A percentile compares a stretch with the other conserved stretches of the same genome.
These are phyloP conservation scores for Alternaria rosae DNA, from an alignment of 2,329 filamentous ascomycete genomes.

Conservation along the genomic window DNA sequence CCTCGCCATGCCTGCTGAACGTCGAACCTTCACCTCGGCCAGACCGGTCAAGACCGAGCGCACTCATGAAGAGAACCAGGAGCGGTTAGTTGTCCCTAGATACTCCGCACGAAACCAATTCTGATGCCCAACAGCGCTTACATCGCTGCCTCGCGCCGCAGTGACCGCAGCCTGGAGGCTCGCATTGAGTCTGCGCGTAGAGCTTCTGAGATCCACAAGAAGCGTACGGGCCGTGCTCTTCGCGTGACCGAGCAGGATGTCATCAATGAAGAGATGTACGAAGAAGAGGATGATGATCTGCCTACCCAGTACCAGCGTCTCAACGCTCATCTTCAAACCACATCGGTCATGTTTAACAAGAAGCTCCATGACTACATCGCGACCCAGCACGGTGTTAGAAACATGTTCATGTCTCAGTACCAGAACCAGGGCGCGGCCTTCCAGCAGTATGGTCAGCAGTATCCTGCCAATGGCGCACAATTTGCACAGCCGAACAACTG, in stretches of 20 bases:
- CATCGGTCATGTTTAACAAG: conserved; percentile 67
- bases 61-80: conserved; percentile 82
- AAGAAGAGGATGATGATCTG: conserved; percentile 87
- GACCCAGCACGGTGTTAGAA: conserved; percentile 64
- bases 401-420: conserved; percentile 48
- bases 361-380: conserved; percentile 67
- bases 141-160: conserved; percentile 86
- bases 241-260: conserved; percentile 87
- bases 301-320: conserved; percentile 71
- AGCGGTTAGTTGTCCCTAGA: conserved; percentile 58
- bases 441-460: conserved; percentile 26
- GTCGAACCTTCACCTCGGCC: conserved; percentile 42
- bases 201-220: conserved; percentile 91
- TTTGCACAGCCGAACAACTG: conserved; percentile 33
- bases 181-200: conserved; percentile 85
- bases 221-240: conserved; percentile 81
- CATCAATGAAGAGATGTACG: conserved; percentile 92
- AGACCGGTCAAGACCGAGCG: conserved; percentile 70
- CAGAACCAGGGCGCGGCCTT: conserved; percentile 24
- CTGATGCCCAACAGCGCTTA: conserved; percentile 69
- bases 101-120: background rate
- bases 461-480: conserved; percentile 29
- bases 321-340: conserved; percentile 67
- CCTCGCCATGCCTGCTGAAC: conserved; percentile 51
- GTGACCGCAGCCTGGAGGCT: conserved; percentile 86